Base-by-base conservation (phyloP, 805 yeast species). In the Citeromyces matritensis region DNA sequence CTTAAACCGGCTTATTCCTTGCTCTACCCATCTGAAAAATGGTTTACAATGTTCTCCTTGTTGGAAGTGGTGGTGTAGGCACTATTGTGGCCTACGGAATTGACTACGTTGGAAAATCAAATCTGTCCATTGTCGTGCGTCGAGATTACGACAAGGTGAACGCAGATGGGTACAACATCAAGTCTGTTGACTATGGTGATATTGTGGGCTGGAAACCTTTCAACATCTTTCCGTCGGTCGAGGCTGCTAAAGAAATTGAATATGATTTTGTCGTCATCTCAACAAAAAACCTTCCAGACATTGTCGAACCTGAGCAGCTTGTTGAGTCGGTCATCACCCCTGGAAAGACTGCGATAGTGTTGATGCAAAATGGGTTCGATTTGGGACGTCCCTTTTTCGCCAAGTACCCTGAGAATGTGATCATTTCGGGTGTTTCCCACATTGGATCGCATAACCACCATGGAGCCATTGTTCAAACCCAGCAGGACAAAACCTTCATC, bases 51-150 rank as follows among this genome's bases (percentile, higher is more conserved):
- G 73, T 74, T 4, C 55, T 81, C n/a, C 57, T 81, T 7, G 63
- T 82, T 23, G 94, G 94, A 3, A 65, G 82, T 4, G 94, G 94
- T 5, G 94, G 93, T 12, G 81, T 83, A 3, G 94, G 94, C 14
- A 60, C 80, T 5, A 69, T 82, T n/a, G 73, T 77, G 2, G 82
- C 91, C 0, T 61, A 73, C 33, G 68, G 81, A 0, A 56, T 82
- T 17, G 60, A 57, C 37, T 45, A 50, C 33, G 56, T 62, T 26
- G 64, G 60, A 0, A 43, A 55, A 21, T 58, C 69, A 11, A 56
- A 58, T 11, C 71, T 76, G 8, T 67, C 83, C 1, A 48, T 70
- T 7, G 73, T 76, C 4, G 65, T 75, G 2, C 61, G 86, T 42
- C 65, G 80, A 14, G 79, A 71, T 40, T 77, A 69, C 48, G 62